phyloP scores from a whole-genome alignment of 2,329 filamentous ascomycete species.

The Didymella sp. region DNA sequence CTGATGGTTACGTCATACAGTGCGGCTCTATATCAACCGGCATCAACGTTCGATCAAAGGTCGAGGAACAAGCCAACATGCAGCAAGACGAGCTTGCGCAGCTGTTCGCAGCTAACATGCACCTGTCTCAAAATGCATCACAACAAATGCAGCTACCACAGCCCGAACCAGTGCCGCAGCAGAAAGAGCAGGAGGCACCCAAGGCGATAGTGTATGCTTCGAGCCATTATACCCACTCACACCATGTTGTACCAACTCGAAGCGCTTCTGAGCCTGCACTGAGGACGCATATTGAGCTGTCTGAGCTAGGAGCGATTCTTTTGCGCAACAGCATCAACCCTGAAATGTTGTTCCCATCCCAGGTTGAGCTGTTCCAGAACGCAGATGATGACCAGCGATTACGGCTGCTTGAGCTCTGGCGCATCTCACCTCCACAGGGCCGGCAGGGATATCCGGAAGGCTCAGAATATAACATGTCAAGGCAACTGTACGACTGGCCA shows the following conservation, averaged over 20 bases:
- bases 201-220: conserved; percentile 74
- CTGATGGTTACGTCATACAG: conserved; percentile 53
- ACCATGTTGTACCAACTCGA: conserved; percentile 62
- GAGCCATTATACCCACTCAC: conserved; percentile 83
- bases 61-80: conserved; percentile 54
- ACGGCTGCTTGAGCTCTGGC: conserved; percentile 84
- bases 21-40: conserved; percentile 53
- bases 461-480: conserved; percentile 56
- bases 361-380: conserved; percentile 78
- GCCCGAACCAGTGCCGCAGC: conserved; percentile 32
- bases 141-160: conserved; percentile 56
- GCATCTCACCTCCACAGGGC: conserved; percentile 72
- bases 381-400: conserved; percentile 75
- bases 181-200: conserved; percentile 30
- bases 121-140: conserved; percentile 56
- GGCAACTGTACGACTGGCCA: conserved; percentile 59
- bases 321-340: conserved; percentile 74
- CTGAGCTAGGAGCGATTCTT: conserved; percentile 65
- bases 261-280: conserved; percentile 39
- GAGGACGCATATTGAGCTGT: conserved; percentile 42
- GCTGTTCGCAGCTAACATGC: conserved; percentile 80
- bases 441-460: conserved; percentile 41
- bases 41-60: conserved; percentile 51
- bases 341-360: conserved; percentile 71
- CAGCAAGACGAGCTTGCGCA: conserved; percentile 82